Conservation (phyloP, 2,329 filamentous ascomycete species). For the Dendryphion nanum region DNA sequence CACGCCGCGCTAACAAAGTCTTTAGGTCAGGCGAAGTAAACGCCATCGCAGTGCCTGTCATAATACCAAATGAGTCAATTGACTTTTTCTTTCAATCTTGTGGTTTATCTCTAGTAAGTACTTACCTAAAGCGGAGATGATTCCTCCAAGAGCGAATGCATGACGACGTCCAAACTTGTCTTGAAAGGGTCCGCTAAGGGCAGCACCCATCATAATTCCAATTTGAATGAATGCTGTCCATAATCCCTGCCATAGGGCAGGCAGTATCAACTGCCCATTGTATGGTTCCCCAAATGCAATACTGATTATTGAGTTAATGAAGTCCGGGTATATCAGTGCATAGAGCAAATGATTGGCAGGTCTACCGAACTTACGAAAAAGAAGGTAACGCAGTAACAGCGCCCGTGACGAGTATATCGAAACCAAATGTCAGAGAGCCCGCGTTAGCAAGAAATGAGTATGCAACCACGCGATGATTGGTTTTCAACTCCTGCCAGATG, state of each 20-base stretch:
- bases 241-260: neutral
- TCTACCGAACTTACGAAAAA: neutral
- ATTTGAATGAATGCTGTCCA: neutral
- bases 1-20: neutral
- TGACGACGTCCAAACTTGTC: neutral
- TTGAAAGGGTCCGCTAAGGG: neutral
- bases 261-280: neutral
- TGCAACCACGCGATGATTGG: neutral
- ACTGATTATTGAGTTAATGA: neutral
- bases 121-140: neutral
- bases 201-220: neutral
- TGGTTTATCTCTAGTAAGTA: neutral
- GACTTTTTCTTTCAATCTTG: neutral
- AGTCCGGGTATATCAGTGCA: neutral
- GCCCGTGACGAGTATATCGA: neutral
- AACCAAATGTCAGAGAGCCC: neutral
- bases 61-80: neutral
- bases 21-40: conserved; percentile 1
- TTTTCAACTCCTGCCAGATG: neutral
- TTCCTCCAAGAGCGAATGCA: neutral
- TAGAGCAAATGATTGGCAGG: neutral
- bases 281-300: neutral
- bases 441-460: neutral
- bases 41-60: neutral
- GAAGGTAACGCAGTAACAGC: neutral